Percentiles rank a stretch among this genome's conserved stretches.
phyloP scores from a whole-genome alignment of 352 stramenopile species.

The Globisporangium cederbergense region DNA sequence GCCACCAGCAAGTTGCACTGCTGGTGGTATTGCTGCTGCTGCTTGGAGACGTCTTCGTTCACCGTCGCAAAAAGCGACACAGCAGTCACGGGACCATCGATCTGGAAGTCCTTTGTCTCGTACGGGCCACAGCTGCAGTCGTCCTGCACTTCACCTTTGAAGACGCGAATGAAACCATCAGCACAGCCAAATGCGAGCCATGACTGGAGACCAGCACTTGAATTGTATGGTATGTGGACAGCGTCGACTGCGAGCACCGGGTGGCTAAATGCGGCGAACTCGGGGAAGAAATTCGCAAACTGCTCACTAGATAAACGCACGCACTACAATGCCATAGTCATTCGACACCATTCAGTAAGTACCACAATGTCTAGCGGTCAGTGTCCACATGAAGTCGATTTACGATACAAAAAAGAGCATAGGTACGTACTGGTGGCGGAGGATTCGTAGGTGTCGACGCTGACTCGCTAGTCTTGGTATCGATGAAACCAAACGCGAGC shows the following conservation, averaged over 20 bases:
- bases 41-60: neutral
- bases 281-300: constrained; percentile 66
- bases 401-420: neutral
- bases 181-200: constrained; percentile 66
- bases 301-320: constrained; percentile 53
- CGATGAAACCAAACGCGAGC: constrained; percentile 59
- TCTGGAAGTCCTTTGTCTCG: constrained; percentile 41
- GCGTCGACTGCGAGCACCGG: constrained; percentile 52
- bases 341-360: neutral
- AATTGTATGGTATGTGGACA: constrained; percentile 15
- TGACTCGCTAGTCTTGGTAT: constrained; percentile 20
- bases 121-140: constrained; percentile 43
- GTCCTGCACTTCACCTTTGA: constrained; percentile 32
- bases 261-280: constrained; percentile 55
- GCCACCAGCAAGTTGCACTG: constrained; percentile 56
- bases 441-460: neutral
- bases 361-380: neutral
- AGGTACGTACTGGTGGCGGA: neutral
- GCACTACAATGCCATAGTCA: constrained; percentile 21
- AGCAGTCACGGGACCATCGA: constrained; percentile 60
- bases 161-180: constrained; percentile 58
- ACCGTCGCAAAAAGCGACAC: constrained; percentile 42
- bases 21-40: neutral
- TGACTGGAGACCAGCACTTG: constrained; percentile 7
- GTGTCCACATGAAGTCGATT: neutral